Percentiles rank a stretch among this genome's conserved stretches.
Evolutionary conservation across 106 monocot genomes (phyloP).

Genomic region (Allium sativum): DNA sequence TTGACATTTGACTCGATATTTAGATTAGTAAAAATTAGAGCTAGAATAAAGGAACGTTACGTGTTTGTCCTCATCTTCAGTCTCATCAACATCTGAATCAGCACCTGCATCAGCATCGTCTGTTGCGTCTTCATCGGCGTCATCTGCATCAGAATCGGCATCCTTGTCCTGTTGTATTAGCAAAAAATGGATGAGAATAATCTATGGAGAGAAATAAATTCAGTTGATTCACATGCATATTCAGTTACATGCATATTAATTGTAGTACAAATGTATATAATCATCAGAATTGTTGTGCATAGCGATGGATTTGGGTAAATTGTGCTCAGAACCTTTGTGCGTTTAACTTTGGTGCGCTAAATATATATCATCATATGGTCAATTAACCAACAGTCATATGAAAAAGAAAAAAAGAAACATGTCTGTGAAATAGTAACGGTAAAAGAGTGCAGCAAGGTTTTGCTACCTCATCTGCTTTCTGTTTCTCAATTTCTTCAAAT

Average conservation of each 20-base stretch:
- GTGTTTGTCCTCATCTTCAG: constrained; percentile 9
- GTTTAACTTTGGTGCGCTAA: neutral
- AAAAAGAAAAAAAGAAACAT: neutral
- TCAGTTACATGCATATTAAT: neutral
- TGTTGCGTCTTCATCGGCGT: neutral
- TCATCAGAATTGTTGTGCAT: neutral
- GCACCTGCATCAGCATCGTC: neutral
- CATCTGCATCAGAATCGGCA: constrained; percentile 5
- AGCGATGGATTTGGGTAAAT: too few species aligned
- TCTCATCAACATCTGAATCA: neutral
- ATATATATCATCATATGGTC: neutral
- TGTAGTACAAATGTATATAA: neutral
- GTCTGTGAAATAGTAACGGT: neutral
- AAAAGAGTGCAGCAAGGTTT: neutral
- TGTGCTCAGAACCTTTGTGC: neutral
- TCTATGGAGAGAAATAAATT: neutral
- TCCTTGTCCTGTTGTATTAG: constrained; percentile 2
- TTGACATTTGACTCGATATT: neutral
- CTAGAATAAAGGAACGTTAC: constrained; percentile 1
- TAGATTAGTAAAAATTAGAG: too few species aligned
- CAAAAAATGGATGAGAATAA: neutral
- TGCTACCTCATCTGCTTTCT: constrained; percentile 35
- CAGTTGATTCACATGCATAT: neutral
- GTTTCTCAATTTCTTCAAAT: constrained; percentile 46
- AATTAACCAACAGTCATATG: neutral